Conservation (phyloP, 164 flowering plant genomes). For the Piper betle region DNA sequence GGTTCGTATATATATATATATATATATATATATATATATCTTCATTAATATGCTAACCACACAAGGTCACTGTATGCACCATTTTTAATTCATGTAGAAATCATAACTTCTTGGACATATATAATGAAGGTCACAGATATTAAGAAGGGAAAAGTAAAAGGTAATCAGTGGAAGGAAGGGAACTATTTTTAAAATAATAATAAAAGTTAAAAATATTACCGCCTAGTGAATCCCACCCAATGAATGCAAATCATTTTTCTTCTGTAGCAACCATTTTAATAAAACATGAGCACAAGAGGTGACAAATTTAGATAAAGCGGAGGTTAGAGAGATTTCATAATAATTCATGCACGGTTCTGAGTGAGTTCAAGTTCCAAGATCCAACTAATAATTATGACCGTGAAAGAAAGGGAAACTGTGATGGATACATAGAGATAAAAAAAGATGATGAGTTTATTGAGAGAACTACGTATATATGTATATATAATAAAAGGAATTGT, state of each 20-base stretch:
- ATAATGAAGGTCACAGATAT: background rate
- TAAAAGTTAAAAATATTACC: constrained; percentile 14
- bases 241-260: constrained; percentile 27
- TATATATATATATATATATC: no score
- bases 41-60: no score
- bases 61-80: no score
- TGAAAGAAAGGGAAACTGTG: constrained; percentile 1
- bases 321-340: constrained; percentile 26
- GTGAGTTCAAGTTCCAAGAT: constrained; percentile 45
- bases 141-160: background rate
- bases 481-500: no score
- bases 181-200: background rate
- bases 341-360: constrained; percentile 31
- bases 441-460: background rate
- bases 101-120: no score
- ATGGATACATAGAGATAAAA: background rate
- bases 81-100: no score
- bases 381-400: constrained; percentile 48
- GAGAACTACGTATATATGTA: no score
- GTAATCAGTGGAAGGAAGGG: background rate
- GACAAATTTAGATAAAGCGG: constrained; percentile 18
- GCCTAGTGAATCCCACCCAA: constrained; percentile 22
- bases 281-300: constrained; percentile 3
- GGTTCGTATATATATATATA: no score
- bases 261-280: constrained; percentile 8